Evolutionary conservation across 495 filamentous ascomycete genomes (phyloP), one percentile per base, ranked within the genome.

Genomic region (Penicillium flavigenum): DNA sequence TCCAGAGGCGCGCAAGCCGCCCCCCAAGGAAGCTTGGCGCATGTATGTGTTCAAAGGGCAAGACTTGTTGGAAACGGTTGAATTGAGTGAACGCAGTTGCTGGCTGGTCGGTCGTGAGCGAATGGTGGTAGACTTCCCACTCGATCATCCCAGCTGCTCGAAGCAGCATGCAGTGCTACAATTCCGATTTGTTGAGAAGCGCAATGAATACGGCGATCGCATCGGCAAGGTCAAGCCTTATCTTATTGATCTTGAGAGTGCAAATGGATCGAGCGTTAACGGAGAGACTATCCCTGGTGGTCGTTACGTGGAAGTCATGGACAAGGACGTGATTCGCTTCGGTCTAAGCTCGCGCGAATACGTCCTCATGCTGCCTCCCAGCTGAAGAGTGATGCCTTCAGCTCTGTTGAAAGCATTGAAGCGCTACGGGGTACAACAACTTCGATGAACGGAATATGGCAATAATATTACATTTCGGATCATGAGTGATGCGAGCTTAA

Each of bases 91-190:
- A 38, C 86, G 88, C 27, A 92, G 86, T 61, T 96, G 91, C 73
- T 99, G 94, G 94, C 75, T 99, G 31, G 73, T 97, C 9, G 94
- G 94, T 0, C 75, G 93, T 38, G 93, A 97, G 60, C 57, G 78
- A 41, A 69, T 84, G 9, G 86, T 98, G 26, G 92, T 88, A 5
- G 94, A 98, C 66, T 80, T 96, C 36, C 76, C 84, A 6, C 83
- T 92, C 26, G 92, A 95, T 62, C 92, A 98, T 67, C 92, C 92
- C 22, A 96, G 91, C 67, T 86, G 88, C 66, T 92, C 88, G 56
- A 92, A 92, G 66, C 94, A 98, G 73, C 94, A 98, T 72, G 95
- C 94, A 4, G 95, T 91, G 26, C 79, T 98, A 34, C 94, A 98
- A 70, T 98, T 98, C 63, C 84, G 95, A 43, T 87, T 89, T 68